Percentiles rank a stretch among this genome's conserved stretches.
Conservation (phyloP, 2,329 filamentous ascomycete species). For the Exophiala phaeomuriformis region DNA sequence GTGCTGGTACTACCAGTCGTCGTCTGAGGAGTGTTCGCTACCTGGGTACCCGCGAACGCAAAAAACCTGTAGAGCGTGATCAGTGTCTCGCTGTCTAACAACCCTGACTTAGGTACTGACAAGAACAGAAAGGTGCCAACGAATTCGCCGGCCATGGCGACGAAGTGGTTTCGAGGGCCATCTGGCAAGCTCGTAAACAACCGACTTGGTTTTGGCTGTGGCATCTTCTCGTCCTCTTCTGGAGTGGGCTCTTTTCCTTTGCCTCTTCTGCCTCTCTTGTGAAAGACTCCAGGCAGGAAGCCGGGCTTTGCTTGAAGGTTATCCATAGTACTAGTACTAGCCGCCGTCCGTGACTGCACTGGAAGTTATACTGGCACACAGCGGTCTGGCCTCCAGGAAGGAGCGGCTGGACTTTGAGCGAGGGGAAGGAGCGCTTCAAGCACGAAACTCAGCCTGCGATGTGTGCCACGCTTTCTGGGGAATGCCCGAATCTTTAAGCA, state of each 20-base stretch:
- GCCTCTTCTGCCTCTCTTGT: conserved; percentile 1
- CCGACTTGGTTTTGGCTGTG: conserved; percentile 11
- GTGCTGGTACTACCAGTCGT: conserved; percentile 28
- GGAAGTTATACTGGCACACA: background rate
- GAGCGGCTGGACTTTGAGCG: background rate
- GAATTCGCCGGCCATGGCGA: conserved; percentile 46
- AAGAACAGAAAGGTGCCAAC: conserved; percentile 46
- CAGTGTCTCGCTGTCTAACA: background rate
- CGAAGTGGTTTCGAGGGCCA: conserved; percentile 38
- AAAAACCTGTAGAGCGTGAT: conserved; percentile 33
- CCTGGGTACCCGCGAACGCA: conserved; percentile 44
- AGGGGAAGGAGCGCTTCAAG: conserved; percentile 7
- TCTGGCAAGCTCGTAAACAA: conserved; percentile 29
- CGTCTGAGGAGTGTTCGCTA: conserved; percentile 37
- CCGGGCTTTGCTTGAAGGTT: conserved; percentile 19
- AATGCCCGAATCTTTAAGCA: background rate
- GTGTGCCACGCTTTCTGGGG: background rate
- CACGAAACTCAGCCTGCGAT: conserved; percentile 2
- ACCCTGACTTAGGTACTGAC: conserved; percentile 10
- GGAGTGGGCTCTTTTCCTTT: conserved; percentile 14
- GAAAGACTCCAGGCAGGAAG: conserved; percentile 24
- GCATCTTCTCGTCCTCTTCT: conserved; percentile 19
- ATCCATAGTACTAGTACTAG: conserved; percentile 18
- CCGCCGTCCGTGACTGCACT: background rate
- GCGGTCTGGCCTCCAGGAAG: background rate